Base-by-base conservation (phyloP, 495 filamentous ascomycete species). In the Pseudoneurospora amorphoporcata region DNA sequence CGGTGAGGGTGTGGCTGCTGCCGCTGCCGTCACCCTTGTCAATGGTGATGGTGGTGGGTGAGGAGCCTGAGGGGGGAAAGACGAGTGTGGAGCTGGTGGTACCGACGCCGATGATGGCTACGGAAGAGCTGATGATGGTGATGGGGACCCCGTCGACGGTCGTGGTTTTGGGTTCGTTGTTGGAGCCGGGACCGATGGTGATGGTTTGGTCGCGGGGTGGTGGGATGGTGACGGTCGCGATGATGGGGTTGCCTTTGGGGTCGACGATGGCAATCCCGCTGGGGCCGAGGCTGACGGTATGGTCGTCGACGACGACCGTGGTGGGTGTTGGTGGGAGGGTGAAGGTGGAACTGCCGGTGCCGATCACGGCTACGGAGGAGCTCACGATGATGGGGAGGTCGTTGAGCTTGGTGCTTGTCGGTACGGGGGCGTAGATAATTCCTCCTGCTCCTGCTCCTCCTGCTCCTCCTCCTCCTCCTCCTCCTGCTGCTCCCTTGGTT, bases 221-320 rank as follows among this genome's bases (percentile, higher is more conserved):
- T 78, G 53, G 53, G 7, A 65, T 0, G 29, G 53, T 69, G 41
- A 79, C 68, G 10, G 72, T 61, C 16, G 68, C 74, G 3, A 73
- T 79, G 6, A 75, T 76, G 23, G 77, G 45, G 32, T 71, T 47
- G 39, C 53, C 37, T 78, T 82, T 19, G 79, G 72, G 17, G 76
- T 73, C 19, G 76, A 73, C 74, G 68, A 83, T 76, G 7, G 76
- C 79, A 42, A 88, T 79, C 45, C 80, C 84, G n/a, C 72, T 73
- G 5, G 87, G 79, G 3, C 83, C 84, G 42, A 89, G 74, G 35
- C 81, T 82, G 68, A 89, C 72, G 16, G 81, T 85, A 41, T 87
- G 81, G 9, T 82, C 85, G 37, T 71, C 68, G 47, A 79, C 69
- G 10, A 73, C 42, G 17, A 58, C 77, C 0, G 74, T 79, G 3